Conservation (phyloP, 352 stramenopile genomes). For the Phytophthora cajani region DNA sequence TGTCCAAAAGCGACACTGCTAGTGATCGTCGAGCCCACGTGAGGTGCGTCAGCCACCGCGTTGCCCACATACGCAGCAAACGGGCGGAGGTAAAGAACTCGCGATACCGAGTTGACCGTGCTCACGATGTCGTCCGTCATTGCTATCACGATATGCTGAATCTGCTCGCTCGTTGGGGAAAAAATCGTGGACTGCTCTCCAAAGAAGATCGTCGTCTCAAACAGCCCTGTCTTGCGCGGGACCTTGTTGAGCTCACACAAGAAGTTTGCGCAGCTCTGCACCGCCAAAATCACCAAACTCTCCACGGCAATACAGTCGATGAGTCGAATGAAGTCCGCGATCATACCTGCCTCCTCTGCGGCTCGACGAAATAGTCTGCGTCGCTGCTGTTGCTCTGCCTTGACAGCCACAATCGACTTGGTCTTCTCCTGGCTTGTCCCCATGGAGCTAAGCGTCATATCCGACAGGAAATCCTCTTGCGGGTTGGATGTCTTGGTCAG, state of each 20-base stretch:
- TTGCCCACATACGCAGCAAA: slow-evolving; percentile 85
- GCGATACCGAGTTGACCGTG: slow-evolving; percentile 88
- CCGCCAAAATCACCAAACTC: slow-evolving; percentile 86
- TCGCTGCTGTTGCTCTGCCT: slow-evolving; percentile 89
- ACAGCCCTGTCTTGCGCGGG: slow-evolving; percentile 90
- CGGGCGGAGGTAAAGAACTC: slow-evolving; percentile 89
- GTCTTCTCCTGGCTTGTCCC: slow-evolving; percentile 77
- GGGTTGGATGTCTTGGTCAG: slow-evolving; percentile 71
- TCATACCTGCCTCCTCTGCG: slow-evolving; percentile 88
- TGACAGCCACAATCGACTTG: slow-evolving; percentile 93
- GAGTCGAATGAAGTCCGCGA: slow-evolving; percentile 93
- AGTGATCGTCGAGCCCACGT: slow-evolving; percentile 81
- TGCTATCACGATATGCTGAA: slow-evolving; percentile 87
- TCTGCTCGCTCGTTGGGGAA: slow-evolving; percentile 87
- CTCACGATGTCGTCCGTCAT: slow-evolving; percentile 91
- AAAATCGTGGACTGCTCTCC: slow-evolving; percentile 84
- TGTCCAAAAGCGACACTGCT: slow-evolving; percentile 73
- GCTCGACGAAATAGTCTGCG: slow-evolving; percentile 85
- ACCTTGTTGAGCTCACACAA: slow-evolving; percentile 90
- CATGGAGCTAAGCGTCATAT: slow-evolving; percentile 37
- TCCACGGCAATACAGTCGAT: slow-evolving; percentile 94
- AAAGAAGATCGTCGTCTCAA: slow-evolving; percentile 95
- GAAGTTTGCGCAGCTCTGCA: slow-evolving; percentile 88
- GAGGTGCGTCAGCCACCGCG: slow-evolving; percentile 68
- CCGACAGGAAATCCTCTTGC: slow-evolving; percentile 70